Evolutionary conservation across 345 rosid species (phyloP).

Genomic region (Pugionium cornutum): DNA sequence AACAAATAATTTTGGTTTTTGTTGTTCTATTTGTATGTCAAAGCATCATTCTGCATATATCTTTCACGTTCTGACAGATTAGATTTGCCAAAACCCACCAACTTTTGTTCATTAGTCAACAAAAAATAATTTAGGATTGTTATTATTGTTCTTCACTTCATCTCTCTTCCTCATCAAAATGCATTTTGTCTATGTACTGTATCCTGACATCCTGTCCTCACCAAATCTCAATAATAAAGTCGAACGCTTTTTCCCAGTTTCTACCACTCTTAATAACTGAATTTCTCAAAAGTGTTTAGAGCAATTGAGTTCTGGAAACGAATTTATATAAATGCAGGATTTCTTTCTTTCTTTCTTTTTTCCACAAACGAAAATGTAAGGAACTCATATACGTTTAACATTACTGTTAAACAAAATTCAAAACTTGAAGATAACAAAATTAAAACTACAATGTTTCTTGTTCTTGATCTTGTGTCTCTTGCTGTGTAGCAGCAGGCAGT

Average conservation of each 20-base stretch:
- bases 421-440: not conserved
- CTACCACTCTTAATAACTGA: not conserved
- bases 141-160: not conserved
- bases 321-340: conserved; percentile 11
- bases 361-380: conserved; percentile 27
- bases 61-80: conserved; percentile 35
- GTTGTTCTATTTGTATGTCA: conserved; percentile 26
- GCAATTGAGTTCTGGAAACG: too few species aligned
- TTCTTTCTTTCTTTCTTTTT: not conserved
- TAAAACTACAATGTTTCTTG: conserved; percentile 24
- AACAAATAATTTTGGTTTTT: conserved; percentile 27
- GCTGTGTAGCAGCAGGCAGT: conserved; percentile 33
- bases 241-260: conserved; percentile 16
- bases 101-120: conserved; percentile 18
- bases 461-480: conserved; percentile 9
- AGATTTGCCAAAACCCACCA: conserved; percentile 32
- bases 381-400: conserved; percentile 26
- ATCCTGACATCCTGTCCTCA: conserved; percentile 27
- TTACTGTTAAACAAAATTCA: conserved; percentile 1
- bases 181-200: conserved; percentile 22
- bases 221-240: conserved; percentile 27
- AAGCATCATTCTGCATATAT: conserved; percentile 23
- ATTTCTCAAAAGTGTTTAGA: not conserved
- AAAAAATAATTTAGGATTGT: not conserved
- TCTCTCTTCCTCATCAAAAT: not conserved